Base-by-base conservation (phyloP, 371 early-diverging fungal species). In the Mortierella sp. region DNA sequence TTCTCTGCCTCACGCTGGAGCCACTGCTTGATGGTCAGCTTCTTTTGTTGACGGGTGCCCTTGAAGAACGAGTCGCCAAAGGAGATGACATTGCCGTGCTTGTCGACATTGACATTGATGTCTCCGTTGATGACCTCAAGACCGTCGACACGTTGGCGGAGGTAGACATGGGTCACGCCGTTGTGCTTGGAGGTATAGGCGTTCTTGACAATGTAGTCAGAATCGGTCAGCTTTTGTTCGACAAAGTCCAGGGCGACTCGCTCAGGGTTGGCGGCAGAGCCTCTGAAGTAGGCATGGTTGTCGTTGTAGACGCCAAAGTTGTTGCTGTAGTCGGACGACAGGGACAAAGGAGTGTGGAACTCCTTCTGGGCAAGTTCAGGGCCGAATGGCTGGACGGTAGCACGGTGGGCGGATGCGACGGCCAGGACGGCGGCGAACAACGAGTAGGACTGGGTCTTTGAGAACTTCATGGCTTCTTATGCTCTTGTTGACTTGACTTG, bases 101-200 rank as follows among this genome's bases (percentile, higher is more conserved):
- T 80, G 85, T 95, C 94, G 28, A 97, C 87, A 79, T 96, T 96
- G 86, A 97, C 89, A 83, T 96, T 96, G 81, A 95, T 93, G 74
- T 94, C 93, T 53, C 93, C 96, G 81, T 97, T 97, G 71, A 92
- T 87, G 16, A 97, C 95, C 79, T 94, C 94, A 4, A 95, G 82
- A 5, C 95, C 96, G 76, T 94, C 83, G 71, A 95, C 89, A 13
- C 89, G 83, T 82, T 97, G 97, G 74, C 92, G 90, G 48, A 96
- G 82, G 79, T 96, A 94, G 40, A 96, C 93, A 75, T 97, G 97
- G 5, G 96, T 95, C 16, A 96, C 92, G 10, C 95, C 95, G 55
- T 91, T 96, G 82, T 92, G 90, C 76, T 93, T 92, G 77, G 93
- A 91, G 50, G 89, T 91, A 83, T 96, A 96, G 28, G 92, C 82